Conservation (phyloP, 352 stramenopile genomes). For the Globisporangium apiculatum region DNA sequence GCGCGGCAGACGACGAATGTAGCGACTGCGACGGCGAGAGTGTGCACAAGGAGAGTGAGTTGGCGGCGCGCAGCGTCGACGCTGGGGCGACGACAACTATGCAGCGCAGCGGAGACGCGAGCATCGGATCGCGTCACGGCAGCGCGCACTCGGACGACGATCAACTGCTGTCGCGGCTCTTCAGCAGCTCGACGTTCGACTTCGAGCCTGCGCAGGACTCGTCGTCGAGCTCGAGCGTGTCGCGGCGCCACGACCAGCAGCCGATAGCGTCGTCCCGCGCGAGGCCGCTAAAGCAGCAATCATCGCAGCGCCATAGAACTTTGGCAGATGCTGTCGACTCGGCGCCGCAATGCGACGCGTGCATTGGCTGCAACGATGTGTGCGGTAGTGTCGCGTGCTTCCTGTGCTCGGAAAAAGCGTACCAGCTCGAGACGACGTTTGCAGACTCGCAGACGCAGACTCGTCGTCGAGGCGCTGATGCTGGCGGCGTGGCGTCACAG, state of each 20-base stretch:
- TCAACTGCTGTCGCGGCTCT: slow-evolving; percentile 1
- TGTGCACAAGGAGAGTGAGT: neutral
- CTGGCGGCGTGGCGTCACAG: too few species aligned
- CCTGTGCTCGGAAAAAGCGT: slow-evolving; percentile 73
- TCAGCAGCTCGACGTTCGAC: slow-evolving; percentile 10
- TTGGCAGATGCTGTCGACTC: slow-evolving; percentile 5
- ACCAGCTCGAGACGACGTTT: slow-evolving; percentile 52
- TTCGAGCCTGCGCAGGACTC: slow-evolving; percentile 1
- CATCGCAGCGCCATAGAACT: neutral
- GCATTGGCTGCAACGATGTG: slow-evolving; percentile 74
- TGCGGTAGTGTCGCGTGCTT: slow-evolving; percentile 55
- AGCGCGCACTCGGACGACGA: neutral
- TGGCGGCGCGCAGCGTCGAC: neutral
- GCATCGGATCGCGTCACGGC: slow-evolving; percentile 1
- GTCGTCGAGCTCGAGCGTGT: neutral
- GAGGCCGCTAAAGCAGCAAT: neutral
- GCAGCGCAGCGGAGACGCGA: neutral
- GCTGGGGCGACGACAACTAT: neutral
- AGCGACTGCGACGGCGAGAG: neutral
- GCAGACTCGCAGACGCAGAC: slow-evolving; percentile 11
- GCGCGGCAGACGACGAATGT: neutral
- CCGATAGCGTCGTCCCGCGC: too few species aligned
- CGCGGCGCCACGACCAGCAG: neutral
- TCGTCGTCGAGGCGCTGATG: neutral
- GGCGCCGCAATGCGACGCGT: slow-evolving; percentile 57